phyloP scores from a whole-genome alignment of 2,329 filamentous ascomycete genomes.

The Sporothrix humicola region DNA sequence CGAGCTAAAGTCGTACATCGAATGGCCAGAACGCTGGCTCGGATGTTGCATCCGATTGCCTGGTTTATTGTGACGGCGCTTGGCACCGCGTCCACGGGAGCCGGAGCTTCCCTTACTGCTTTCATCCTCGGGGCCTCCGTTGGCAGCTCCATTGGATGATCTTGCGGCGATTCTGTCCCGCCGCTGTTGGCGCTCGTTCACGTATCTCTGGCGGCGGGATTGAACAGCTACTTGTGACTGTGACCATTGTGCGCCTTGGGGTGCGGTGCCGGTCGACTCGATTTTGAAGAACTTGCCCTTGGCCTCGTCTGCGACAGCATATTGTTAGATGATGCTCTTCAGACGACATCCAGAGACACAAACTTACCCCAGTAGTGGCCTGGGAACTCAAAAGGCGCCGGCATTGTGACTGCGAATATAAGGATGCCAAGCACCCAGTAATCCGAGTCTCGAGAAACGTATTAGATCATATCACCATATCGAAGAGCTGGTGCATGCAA shows the following conservation, averaged over 20 bases:
- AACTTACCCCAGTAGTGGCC: constrained; percentile 61
- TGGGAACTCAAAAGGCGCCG: constrained; percentile 49
- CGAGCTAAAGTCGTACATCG: too few relatives aligned
- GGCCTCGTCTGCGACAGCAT: constrained; percentile 50
- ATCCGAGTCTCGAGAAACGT: too few relatives aligned
- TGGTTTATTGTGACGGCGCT: too few relatives aligned
- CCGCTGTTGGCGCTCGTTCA: not conserved
- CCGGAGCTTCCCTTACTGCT: too few relatives aligned
- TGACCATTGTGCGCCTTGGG: constrained; percentile 59
- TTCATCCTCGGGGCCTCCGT: too few relatives aligned
- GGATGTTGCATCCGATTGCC: too few relatives aligned
- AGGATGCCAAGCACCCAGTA: not conserved
- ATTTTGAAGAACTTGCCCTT: constrained; percentile 72
- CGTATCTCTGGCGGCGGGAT: not conserved
- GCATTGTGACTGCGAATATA: constrained; percentile 26
- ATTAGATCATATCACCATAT: not conserved
- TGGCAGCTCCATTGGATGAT: too few relatives aligned
- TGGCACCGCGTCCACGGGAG: too few relatives aligned
- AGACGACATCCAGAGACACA: not conserved
- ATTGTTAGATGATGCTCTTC: not conserved
- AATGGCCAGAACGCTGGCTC: too few relatives aligned
- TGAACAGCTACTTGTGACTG: constrained; percentile 53
- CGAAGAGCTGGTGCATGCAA: not conserved
- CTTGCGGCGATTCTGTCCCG: not conserved
- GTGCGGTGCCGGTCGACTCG: constrained; percentile 57